Evolutionary conservation across 352 stramenopile genomes (phyloP).

Genomic region (Phytopythium montanum): DNA sequence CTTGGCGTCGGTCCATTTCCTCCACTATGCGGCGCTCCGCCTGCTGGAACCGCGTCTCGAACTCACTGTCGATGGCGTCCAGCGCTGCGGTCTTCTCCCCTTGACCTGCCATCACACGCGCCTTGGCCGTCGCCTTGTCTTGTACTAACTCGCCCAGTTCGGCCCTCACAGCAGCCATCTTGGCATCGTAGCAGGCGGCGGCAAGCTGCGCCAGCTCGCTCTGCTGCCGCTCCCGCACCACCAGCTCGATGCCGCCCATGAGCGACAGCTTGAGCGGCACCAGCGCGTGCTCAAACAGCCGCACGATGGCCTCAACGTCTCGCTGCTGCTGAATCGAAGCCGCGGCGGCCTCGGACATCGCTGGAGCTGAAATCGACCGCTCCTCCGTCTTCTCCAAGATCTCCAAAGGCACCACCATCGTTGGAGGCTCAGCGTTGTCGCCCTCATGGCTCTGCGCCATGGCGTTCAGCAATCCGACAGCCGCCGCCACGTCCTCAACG

Average conservation of each 20-base stretch:
- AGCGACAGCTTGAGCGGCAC: constrained; percentile 50
- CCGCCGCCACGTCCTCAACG: constrained; percentile 15
- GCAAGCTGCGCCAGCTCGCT: constrained; percentile 37
- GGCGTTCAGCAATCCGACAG: neutral
- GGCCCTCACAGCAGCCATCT: constrained; percentile 19
- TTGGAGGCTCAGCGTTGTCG: neutral
- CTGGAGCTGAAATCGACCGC: neutral
- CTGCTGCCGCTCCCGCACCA: constrained; percentile 53
- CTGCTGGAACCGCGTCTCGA: constrained; percentile 31
- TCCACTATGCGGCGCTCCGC: constrained; percentile 25
- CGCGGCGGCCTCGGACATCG: neutral
- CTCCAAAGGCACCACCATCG: neutral
- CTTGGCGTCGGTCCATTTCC: constrained; percentile 25
- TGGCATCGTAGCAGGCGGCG: constrained; percentile 20
- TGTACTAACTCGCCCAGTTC: constrained; percentile 37
- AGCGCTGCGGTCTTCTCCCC: constrained; percentile 12
- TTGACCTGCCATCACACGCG: constrained; percentile 18
- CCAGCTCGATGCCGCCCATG: constrained; percentile 48
- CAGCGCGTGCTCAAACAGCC: constrained; percentile 46
- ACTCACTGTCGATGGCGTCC: constrained; percentile 35
- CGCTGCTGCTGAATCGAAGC: constrained; percentile 29
- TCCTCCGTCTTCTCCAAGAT: neutral
- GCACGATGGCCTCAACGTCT: constrained; percentile 50
- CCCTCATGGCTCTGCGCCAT: constrained; percentile 4
- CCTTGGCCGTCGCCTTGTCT: constrained; percentile 49